Conservation (phyloP, 768 basidiomycete genomes). For the Kwoniella sp. region DNA sequence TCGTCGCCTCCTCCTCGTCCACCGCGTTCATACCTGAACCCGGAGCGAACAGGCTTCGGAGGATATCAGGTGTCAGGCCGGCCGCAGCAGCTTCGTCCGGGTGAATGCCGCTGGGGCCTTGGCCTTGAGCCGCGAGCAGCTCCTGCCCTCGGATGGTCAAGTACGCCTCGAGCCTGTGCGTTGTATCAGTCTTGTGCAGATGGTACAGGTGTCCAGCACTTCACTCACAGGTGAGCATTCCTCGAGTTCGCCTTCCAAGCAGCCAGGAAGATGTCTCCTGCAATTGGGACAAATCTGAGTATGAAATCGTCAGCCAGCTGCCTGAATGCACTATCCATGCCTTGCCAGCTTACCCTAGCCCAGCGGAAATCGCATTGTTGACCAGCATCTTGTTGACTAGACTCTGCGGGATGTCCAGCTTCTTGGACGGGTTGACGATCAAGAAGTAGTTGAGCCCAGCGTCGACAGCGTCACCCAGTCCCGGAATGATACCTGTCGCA, state of each 20-base stretch:
- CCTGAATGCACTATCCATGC: no score
- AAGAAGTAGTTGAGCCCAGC: conserved; percentile 60
- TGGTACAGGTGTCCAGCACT: background rate
- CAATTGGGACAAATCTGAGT: conserved; percentile 58
- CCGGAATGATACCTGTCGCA: conserved; percentile 39
- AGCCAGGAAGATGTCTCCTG: conserved; percentile 72
- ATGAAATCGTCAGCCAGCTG: background rate
- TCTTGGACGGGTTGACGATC: conserved; percentile 67
- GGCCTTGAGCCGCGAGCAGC: conserved; percentile 53
- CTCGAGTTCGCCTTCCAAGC: conserved; percentile 81
- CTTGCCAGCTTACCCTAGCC: conserved; percentile 58
- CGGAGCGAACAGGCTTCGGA: conserved; percentile 13
- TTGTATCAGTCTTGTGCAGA: background rate
- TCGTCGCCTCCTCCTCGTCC: conserved; percentile 4
- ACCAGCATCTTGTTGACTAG: conserved; percentile 68
- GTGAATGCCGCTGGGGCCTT: conserved; percentile 25
- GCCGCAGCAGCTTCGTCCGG: conserved; percentile 9
- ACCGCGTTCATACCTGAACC: conserved; percentile 15
- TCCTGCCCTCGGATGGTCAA: conserved; percentile 72
- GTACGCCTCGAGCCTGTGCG: conserved; percentile 66
- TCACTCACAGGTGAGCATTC: conserved; percentile 64
- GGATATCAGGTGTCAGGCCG: conserved; percentile 16
- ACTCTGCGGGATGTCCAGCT: conserved; percentile 68
- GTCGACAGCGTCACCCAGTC: conserved; percentile 45
- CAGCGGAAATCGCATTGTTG: conserved; percentile 65